Evolutionary conservation across 768 basidiomycete species (phyloP).

Genomic region (Pleurotus eryngii): DNA sequence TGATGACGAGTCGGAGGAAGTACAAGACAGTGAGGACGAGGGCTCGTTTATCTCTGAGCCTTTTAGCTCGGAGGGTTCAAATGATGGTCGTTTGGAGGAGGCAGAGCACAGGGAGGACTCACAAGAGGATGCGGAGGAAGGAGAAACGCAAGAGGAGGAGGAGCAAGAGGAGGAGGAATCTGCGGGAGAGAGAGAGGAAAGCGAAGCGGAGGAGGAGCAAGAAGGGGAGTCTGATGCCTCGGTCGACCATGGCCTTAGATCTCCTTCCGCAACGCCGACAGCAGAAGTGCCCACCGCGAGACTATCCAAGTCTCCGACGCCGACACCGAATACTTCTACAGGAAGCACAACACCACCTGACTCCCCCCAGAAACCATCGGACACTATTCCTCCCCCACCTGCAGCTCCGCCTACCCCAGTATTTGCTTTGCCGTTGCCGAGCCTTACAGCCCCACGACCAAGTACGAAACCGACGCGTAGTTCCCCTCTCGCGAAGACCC

Average conservation of each 20-base stretch:
- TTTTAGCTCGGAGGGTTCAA: constrained; percentile 24
- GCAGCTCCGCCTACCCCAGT: constrained; percentile 27
- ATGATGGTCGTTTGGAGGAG: constrained; percentile 20
- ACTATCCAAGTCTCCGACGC: constrained; percentile 14
- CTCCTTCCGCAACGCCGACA: constrained; percentile 58
- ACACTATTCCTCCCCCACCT: constrained; percentile 35
- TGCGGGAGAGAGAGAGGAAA: constrained; percentile 9
- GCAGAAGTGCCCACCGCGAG: constrained; percentile 40
- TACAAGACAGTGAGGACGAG: constrained; percentile 21
- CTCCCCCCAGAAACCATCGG: constrained; percentile 47
- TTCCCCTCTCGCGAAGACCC: constrained; percentile 62
- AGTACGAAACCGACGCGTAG: constrained; percentile 70
- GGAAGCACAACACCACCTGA: constrained; percentile 62
- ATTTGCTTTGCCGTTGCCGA: constrained; percentile 36
- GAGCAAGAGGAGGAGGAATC: constrained; percentile 13
- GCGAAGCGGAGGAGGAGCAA: constrained; percentile 14
- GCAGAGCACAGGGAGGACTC: constrained; percentile 11
- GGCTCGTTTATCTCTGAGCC: constrained; percentile 21
- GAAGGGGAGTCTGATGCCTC: constrained; percentile 9
- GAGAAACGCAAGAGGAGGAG: constrained; percentile 11
- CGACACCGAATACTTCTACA: constrained; percentile 24
- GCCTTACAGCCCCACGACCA: constrained; percentile 51
- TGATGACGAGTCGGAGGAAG: constrained; percentile 28
- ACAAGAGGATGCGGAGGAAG: constrained; percentile 4
- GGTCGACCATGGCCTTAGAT: constrained; percentile 32